Base-by-base conservation (phyloP, 129 eudicot genomes). In the Pittosporum tobira region DNA sequence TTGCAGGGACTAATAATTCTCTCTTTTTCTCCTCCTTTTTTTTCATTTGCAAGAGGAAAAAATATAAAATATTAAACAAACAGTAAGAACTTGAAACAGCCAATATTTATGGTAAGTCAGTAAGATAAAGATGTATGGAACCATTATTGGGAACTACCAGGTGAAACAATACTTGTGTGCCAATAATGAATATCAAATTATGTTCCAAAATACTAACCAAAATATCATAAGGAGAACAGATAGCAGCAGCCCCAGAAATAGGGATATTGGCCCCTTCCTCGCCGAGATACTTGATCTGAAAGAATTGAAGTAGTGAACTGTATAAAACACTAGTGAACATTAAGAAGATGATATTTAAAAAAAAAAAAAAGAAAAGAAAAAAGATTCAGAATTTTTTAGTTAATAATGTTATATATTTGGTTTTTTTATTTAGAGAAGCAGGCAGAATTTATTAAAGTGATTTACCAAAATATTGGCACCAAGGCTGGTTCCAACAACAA, bases 171-270 rank as follows among this genome's bases (percentile, higher is more conserved):
- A 27, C 10, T 6, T 59, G 51, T 2, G 11, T 46, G 46, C 9
- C 14, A 40, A 40, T 4, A 14, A 40, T 16, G 14, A n/a, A 12
- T 34, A 13, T 21, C 19, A 6, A 49, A 43, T 50, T 16, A 53
- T 29, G 30, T 45, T 11, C 61, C 34, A 23, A 69, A 53, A 52
- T 46, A 72, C 99, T 68, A 37, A 93, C 96, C 91, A 87, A 69
- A 57, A 83, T 94, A 66, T 93, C 99, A 95, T 94, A 93, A 40
- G 99, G 99, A 73, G 83, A 81, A 75, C 99, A 87, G 56, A 93
- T 82, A 57, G 96, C 94, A 57, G 87, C 99, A 61, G 99, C 99
- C 46, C 99, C 99, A 75, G 81, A 66, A 64, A 93, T 60, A 21
- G 85, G 91, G 60, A 66, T 63, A 64, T 81, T 73, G 23, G 57